Conservation (phyloP, 2,329 filamentous ascomycete species). For the Paracamarosporium sp. region DNA sequence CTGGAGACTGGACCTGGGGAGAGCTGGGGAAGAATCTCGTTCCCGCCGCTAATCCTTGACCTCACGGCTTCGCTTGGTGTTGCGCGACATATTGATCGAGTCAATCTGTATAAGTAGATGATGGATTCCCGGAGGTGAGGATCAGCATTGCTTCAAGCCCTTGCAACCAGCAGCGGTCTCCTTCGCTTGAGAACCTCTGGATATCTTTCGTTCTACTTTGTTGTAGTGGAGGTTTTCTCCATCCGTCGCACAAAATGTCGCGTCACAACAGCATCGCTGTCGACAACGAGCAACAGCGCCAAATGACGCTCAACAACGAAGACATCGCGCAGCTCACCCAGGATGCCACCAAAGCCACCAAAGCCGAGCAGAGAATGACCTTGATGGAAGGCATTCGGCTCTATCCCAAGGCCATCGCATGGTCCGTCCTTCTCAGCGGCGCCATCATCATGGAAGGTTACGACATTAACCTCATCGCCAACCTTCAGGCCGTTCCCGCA, state of each 20-base stretch:
- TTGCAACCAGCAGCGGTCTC: not conserved
- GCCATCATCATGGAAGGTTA: slow-evolving; percentile 93
- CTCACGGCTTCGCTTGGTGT: slow-evolving; percentile 26
- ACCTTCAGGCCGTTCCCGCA: slow-evolving; percentile 66
- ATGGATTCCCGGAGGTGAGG: not conserved
- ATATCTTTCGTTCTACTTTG: not conserved
- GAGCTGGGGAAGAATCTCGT: not conserved
- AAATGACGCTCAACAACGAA: slow-evolving; percentile 34
- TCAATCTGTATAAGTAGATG: slow-evolving; percentile 8
- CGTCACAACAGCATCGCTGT: slow-evolving; percentile 40
- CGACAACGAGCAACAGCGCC: slow-evolving; percentile 38
- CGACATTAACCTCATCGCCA: slow-evolving; percentile 80
- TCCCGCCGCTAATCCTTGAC: slow-evolving; percentile 32
- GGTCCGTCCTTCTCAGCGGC: slow-evolving; percentile 83
- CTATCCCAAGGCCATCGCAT: slow-evolving; percentile 85
- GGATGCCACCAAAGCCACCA: slow-evolving; percentile 47
- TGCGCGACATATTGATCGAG: slow-evolving; percentile 11
- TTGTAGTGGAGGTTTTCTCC: not conserved
- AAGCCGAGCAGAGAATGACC: slow-evolving; percentile 56
- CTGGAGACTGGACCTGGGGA: slow-evolving; percentile 1
- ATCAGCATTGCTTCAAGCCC: not conserved
- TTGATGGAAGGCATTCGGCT: slow-evolving; percentile 76
- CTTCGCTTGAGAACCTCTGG: not conserved
- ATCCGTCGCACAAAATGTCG: slow-evolving; percentile 29
- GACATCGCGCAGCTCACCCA: slow-evolving; percentile 35